phyloP scores from a whole-genome alignment of 2,329 filamentous ascomycete genomes.

The Aspergillus luchuensis region DNA sequence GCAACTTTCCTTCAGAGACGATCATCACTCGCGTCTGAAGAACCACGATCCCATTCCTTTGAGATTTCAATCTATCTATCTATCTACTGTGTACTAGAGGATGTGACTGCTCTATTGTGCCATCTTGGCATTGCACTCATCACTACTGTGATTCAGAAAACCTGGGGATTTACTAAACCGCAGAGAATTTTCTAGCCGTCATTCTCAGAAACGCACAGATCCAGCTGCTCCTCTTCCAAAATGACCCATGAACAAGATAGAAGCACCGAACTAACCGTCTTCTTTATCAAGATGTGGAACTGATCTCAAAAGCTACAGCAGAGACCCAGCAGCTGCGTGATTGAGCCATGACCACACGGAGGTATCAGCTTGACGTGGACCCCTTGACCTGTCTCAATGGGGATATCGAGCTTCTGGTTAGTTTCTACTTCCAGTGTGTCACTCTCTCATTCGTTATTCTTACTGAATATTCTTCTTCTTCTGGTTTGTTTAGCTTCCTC shows the following conservation, averaged over 20 bases:
- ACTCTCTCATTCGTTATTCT: too few species aligned
- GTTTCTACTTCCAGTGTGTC: neutral
- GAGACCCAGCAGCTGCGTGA: neutral
- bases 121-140: neutral
- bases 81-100: neutral
- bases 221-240: too few species aligned
- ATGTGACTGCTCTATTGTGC: neutral
- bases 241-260: too few species aligned
- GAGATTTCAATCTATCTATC: neutral
- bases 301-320: too few species aligned
- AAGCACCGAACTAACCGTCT: too few species aligned
- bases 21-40: neutral
- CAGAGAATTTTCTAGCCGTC: neutral
- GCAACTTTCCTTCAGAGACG: neutral
- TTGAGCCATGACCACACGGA: neutral
- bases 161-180: neutral
- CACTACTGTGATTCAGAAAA: neutral
- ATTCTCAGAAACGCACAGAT: neutral
- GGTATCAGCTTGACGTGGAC: neutral
- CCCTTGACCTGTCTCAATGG: neutral
- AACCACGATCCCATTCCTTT: neutral
- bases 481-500: neutral
- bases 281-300: fast-evolving
- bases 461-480: neutral
- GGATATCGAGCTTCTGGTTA: neutral